Conservation (phyloP, 257 asterid genomes). For the Misopates orontium region DNA sequence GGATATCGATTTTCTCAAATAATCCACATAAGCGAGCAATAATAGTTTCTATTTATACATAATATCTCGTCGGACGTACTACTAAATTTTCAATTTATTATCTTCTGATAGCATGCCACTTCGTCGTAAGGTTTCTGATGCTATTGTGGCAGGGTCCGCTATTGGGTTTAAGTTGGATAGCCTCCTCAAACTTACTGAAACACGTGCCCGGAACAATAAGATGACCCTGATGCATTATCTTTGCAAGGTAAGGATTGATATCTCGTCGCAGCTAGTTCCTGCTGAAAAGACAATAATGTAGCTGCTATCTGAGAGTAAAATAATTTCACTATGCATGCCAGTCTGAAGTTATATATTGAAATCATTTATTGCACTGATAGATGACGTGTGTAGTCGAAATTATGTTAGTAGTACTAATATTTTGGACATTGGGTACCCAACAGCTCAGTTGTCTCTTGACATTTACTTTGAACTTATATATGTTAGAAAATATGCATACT, state of each 20-base stretch:
- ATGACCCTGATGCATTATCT: slow-evolving; percentile 98
- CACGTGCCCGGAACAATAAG: slow-evolving; percentile 92
- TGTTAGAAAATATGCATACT: slow-evolving; percentile 7
- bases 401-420: not conserved
- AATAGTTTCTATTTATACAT: not conserved
- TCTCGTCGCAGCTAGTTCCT: slow-evolving; percentile 20
- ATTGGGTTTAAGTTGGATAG: slow-evolving; percentile 94
- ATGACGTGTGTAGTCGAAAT: not conserved
- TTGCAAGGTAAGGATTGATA: slow-evolving; percentile 64
- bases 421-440: not conserved
- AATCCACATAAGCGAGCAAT: not conserved
- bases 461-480: slow-evolving; percentile 9
- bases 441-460: not conserved
- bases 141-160: slow-evolving; percentile 69
- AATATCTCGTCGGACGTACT: not conserved
- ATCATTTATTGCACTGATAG: not conserved
- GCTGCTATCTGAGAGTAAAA: not conserved
- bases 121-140: slow-evolving; percentile 14
- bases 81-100: slow-evolving; percentile 1
- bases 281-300: slow-evolving; percentile 20
- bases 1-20: slow-evolving; percentile 11
- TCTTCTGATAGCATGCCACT: slow-evolving; percentile 16
- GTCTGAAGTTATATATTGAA: slow-evolving; percentile 5
- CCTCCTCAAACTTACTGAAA: slow-evolving; percentile 91
- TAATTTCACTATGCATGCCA: slow-evolving; percentile 2